phyloP scores from a whole-genome alignment of 192 early-diverging fungal species.

The Funneliformis mosseae region DNA sequence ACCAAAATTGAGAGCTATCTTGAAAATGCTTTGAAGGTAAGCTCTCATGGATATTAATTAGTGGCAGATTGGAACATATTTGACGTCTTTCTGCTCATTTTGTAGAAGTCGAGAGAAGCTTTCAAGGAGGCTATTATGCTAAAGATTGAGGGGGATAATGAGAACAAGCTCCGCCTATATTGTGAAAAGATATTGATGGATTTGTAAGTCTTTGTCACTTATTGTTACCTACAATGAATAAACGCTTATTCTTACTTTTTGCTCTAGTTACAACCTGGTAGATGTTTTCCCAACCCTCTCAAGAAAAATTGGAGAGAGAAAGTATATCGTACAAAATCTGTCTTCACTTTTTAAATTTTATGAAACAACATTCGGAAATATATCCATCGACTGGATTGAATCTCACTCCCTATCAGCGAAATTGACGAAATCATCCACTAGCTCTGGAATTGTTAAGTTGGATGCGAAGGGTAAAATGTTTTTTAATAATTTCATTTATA shows the following conservation, averaged over 20 bases:
- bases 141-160: constrained; percentile 6
- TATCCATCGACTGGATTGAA: constrained; percentile 26
- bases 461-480: constrained; percentile 21
- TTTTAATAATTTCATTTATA: constrained; percentile 5
- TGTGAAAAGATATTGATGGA: constrained; percentile 26
- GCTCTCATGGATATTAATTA: constrained; percentile 21
- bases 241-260: not conserved
- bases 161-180: not conserved
- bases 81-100: not conserved
- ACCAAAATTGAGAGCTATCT: constrained; percentile 21
- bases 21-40: constrained; percentile 24
- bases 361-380: constrained; percentile 27
- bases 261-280: constrained; percentile 19
- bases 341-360: constrained; percentile 35
- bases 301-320: constrained; percentile 31
- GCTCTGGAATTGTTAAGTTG: constrained; percentile 25
- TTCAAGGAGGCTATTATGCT: constrained; percentile 20
- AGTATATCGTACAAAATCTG: constrained; percentile 31
- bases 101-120: constrained; percentile 11
- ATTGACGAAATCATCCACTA: constrained; percentile 25
- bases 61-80: not conserved
- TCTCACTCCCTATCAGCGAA: constrained; percentile 9
- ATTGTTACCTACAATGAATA: not conserved
- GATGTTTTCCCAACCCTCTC: constrained; percentile 9
- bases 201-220: constrained; percentile 12